Evolutionary conservation across 1,139 yeast genomes (phyloP), one percentile per base, ranked within the genome.

Genomic region (Tardiomyces digboiensis): DNA sequence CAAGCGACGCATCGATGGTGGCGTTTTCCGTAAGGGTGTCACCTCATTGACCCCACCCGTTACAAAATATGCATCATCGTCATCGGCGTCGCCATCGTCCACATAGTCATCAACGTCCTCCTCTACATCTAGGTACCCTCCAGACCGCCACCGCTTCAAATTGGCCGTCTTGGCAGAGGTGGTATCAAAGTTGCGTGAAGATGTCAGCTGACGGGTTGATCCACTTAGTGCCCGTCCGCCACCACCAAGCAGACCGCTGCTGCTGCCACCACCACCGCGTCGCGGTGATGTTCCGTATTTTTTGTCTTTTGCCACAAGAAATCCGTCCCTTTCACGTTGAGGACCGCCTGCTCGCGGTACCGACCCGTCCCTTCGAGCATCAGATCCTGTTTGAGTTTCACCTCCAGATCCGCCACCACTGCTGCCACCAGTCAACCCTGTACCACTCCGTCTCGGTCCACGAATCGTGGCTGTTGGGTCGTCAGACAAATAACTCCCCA

Each of bases 131-230:
- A 45, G 39, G 40, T 43, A 44, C 18, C 47, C 47, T 16, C 49
- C 46, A 6, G 40, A 19, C 38, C 55, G 45, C 58, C 62, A 52
- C 39, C 62, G 48, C 43, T 62, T 49, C 44, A 58, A 41, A 36
- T 58, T 57, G 4, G 58, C 57, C 42, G 50, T 51, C 26, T 54
- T 54, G 14, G 62, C 58, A 36, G 70, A 61, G 36, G 65, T 63
- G 36, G 67, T 58, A 13, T 69, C 71, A 46, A 44, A 26, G 10
- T 26, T 26, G 33, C 33, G 33, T 16, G 33, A 26, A 5, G 33
- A n/a, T 16, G 33, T 26, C 16, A 26, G 33, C 33, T 26, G 33
- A 8, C 33, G 33, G 5, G 33, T 26, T 16, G 33, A 26, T n/a
- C 33, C 33, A n/a, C 16, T 16, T 5, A 26, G 33, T 4, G 16